Evolutionary conservation across 768 basidiomycete genomes (phyloP).

Genomic region (Tylopilus sp.): DNA sequence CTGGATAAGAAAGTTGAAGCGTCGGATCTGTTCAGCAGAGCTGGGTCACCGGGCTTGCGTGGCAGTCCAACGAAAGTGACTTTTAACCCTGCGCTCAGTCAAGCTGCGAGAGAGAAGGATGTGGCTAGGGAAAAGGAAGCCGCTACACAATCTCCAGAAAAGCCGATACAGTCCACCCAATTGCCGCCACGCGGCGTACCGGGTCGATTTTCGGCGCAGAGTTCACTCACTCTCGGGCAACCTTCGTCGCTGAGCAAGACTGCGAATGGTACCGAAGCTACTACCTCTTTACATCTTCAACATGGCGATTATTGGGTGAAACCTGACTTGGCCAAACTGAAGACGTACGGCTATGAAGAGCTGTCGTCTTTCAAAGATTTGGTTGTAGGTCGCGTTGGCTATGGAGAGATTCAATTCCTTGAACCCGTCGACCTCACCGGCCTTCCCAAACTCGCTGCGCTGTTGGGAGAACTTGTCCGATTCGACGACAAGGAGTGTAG

Average conservation of each 20-base stretch:
- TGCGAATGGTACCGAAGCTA: constrained; percentile 19
- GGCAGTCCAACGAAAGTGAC: constrained; percentile 46
- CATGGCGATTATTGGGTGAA: constrained; percentile 93
- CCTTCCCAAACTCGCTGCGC: constrained; percentile 69
- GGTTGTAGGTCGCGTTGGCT: constrained; percentile 87
- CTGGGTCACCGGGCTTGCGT: constrained; percentile 34
- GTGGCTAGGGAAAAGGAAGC: constrained; percentile 40
- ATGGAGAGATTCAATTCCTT: constrained; percentile 81
- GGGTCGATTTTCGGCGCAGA: constrained; percentile 41
- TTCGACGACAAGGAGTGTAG: constrained; percentile 91
- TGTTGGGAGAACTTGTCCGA: constrained; percentile 82
- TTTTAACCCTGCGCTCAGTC: constrained; percentile 72
- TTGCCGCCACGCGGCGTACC: constrained; percentile 39
- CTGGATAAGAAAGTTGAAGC: constrained; percentile 82
- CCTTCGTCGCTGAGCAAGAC: constrained; percentile 29
- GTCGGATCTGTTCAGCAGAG: constrained; percentile 60
- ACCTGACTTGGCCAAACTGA: constrained; percentile 72
- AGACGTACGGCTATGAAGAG: constrained; percentile 67
- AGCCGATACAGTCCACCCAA: constrained; percentile 24
- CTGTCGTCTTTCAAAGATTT: constrained; percentile 72
- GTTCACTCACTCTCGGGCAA: constrained; percentile 28
- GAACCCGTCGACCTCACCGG: constrained; percentile 86
- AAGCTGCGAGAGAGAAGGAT: constrained; percentile 74
- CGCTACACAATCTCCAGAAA: constrained; percentile 17
- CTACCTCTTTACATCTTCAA: constrained; percentile 41